Base-by-base conservation (phyloP, 305 asterid species). In the Plantago lanceolata region DNA sequence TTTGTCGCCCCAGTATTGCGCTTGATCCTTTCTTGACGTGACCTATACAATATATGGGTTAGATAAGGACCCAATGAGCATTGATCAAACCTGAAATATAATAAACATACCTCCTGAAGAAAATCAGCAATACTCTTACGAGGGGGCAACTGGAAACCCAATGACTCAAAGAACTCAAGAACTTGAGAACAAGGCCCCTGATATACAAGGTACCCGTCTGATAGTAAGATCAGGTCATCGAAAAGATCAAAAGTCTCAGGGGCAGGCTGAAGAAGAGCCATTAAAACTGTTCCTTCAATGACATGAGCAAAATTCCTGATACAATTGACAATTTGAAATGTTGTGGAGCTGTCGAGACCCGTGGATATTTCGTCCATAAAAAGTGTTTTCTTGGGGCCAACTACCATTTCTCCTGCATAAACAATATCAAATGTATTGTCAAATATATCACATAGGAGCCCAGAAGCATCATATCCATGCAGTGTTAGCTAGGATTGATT, bases 341-440 rank as follows among this genome's bases (percentile, higher is more conserved):
- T 90, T 3, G 96, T 88, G 24, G 96, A 85, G 81, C 96, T 90
- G 78, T 90, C 97, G 28, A 90, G 97, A 49, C 96, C 96, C 53
- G 97, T 90, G 5, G 96, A 88, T 76, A 90, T 90, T 77, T 90
- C 96, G 81, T 90, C 97, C 97, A 90, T 88, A 67, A 88, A 85
- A 65, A 85, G 88, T 19, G 97, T 90, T 79, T 88, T 90, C 48
- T 90, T 81, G 37, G 96, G 97, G 21, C 95, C 97, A 40, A 90
- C 95, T 64, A 88, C 88, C 96, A 88, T 88, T 79, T 90, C 97
- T 66, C 97, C 96, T 90, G 76, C 69, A 65, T 68, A 66, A 37
- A 54, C 63, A 20, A 18, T 50, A 35, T 4, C 51, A 11, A 19
- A 28, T 63, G 29, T 12, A 51, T 35, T 24, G 29, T 52, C 54